These are phyloP conservation scores for Aspergillus affinis DNA, from an alignment of 495 filamentous ascomycete genomes.

Conservation along the genomic window DNA sequence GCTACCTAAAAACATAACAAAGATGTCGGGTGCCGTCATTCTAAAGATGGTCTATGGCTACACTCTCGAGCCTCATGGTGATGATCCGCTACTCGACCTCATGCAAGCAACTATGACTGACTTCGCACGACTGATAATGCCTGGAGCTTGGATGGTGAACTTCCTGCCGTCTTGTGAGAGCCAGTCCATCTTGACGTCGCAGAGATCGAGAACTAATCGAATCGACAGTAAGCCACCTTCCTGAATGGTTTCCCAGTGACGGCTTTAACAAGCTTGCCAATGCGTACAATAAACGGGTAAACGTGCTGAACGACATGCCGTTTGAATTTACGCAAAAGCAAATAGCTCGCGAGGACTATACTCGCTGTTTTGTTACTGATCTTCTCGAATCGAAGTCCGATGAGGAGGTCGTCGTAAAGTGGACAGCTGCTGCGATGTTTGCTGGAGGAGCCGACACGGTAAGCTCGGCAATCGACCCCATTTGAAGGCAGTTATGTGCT, in stretches of 20 bases:
- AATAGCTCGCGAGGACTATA: conserved; percentile 32
- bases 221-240: conserved; percentile 37
- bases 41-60: conserved; percentile 50
- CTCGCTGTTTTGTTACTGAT: conserved; percentile 40
- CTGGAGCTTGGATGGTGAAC: conserved; percentile 46
- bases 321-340: conserved; percentile 45
- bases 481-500: neutral
- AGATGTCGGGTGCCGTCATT: conserved; percentile 40
- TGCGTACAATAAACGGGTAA: conserved; percentile 31
- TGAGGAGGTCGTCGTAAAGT: conserved; percentile 37
- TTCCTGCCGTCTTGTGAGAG: conserved; percentile 25
- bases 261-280: conserved; percentile 44
- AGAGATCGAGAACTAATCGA: neutral
- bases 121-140: conserved; percentile 35
- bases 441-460: conserved; percentile 58
- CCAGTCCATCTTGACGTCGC: neutral
- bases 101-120: conserved; percentile 38
- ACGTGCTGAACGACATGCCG: conserved; percentile 31
- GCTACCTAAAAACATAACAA: conserved; percentile 3
- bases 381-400: conserved; percentile 30
- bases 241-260: conserved; percentile 51
- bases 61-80: conserved; percentile 34
- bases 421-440: conserved; percentile 50
- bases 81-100: conserved; percentile 42
- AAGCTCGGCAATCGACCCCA: neutral